phyloP scores from a whole-genome alignment of 805 yeast genomes.

The Schwanniomyces vanrijiae region DNA sequence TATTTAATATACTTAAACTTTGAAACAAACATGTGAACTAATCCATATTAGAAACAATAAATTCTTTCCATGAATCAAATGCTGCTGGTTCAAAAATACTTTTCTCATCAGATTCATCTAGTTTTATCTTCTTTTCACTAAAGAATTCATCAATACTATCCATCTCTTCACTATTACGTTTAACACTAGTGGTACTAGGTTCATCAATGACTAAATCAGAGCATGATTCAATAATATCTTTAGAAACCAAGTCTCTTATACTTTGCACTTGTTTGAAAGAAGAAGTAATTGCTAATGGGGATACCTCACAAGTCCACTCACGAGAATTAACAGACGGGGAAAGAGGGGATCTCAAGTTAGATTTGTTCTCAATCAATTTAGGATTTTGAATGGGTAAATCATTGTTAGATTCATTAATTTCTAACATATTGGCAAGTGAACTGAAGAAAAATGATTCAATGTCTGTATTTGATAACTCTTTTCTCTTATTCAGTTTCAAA shows the following conservation, averaged over 20 bases:
- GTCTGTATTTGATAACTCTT: slow-evolving; percentile 46
- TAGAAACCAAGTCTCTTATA: slow-evolving; percentile 32
- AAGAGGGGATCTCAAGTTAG: slow-evolving; percentile 28
- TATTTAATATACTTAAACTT: not conserved
- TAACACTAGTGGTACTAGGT: slow-evolving; percentile 11
- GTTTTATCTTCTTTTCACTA: slow-evolving; percentile 33
- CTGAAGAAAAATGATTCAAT: slow-evolving; percentile 51
- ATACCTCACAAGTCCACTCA: slow-evolving; percentile 46
- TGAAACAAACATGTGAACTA: slow-evolving; percentile 1
- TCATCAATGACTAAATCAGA: slow-evolving; percentile 12
- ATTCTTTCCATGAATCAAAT: slow-evolving; percentile 36
- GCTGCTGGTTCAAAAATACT: slow-evolving; percentile 30
- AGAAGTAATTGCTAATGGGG: slow-evolving; percentile 43
- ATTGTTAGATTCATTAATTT: slow-evolving; percentile 32
- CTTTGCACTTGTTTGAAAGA: slow-evolving; percentile 46
- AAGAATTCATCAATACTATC: slow-evolving; percentile 34
- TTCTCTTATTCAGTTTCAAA: slow-evolving; percentile 42
- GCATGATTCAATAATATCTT: slow-evolving; percentile 24
- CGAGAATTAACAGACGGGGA: slow-evolving; percentile 30
- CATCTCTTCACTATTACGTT: slow-evolving; percentile 21
- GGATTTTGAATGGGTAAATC: slow-evolving; percentile 11
- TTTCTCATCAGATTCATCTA: slow-evolving; percentile 17
- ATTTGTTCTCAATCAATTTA: slow-evolving; percentile 1
- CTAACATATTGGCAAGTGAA: slow-evolving; percentile 50
- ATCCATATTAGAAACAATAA: slow-evolving; percentile 18